phyloP scores from a whole-genome alignment of 1,139 yeast species.

The Zygoascus sp. region DNA sequence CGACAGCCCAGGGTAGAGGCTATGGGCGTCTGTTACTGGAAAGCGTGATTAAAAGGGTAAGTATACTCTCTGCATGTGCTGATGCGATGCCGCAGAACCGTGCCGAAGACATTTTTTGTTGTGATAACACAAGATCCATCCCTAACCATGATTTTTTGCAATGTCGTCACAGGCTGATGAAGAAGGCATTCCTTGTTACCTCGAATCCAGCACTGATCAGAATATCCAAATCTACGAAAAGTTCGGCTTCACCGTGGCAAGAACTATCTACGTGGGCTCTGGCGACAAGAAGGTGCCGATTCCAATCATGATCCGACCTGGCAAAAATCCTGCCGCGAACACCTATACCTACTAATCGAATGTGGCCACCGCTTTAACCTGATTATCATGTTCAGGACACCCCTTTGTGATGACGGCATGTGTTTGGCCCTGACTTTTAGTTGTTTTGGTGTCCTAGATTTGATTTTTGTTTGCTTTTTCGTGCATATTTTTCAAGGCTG shows the following conservation, averaged over 20 bases:
- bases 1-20: slow-evolving; percentile 4
- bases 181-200: slow-evolving; percentile 44
- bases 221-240: slow-evolving; percentile 56
- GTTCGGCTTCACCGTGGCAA: slow-evolving; percentile 45
- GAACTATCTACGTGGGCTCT: slow-evolving; percentile 4
- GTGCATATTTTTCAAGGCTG: not conserved
- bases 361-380: too few relatives aligned
- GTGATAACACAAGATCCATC: too few relatives aligned
- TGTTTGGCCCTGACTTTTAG: too few relatives aligned
- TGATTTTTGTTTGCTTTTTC: not conserved
- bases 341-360: slow-evolving; percentile 1
- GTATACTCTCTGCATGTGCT: not conserved
- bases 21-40: slow-evolving; percentile 5
- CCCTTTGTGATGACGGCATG: too few relatives aligned
- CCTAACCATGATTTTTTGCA: not conserved
- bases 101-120: too few relatives aligned
- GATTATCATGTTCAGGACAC: too few relatives aligned
- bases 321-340: not conserved
- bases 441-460: not conserved
- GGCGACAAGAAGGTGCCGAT: not conserved
- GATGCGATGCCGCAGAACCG: not conserved
- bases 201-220: slow-evolving; percentile 52
- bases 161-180: slow-evolving; percentile 39
- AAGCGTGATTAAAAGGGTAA: slow-evolving; percentile 6
- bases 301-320: slow-evolving; percentile 8